A percentile compares a stretch with the other conserved stretches of the same genome.
These are phyloP conservation scores for Fusarium musae DNA, from an alignment of 2,329 filamentous ascomycete genomes.

Conservation along the genomic window DNA sequence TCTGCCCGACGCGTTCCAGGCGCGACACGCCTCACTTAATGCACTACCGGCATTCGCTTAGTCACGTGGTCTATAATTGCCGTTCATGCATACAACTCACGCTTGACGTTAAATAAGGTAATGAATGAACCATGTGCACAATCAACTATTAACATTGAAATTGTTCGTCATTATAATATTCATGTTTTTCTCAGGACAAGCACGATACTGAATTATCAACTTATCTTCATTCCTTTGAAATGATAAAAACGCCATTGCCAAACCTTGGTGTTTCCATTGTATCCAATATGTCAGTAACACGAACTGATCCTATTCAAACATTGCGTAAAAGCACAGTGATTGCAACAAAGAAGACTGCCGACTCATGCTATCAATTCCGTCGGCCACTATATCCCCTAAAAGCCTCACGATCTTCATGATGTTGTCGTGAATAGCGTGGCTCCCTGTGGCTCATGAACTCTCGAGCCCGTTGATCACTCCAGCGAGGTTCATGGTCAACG, in stretches of 20 bases:
- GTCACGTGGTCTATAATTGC: slow-evolving; percentile 31
- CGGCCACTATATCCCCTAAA: not conserved
- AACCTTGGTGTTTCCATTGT: not conserved
- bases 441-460: slow-evolving; percentile 34
- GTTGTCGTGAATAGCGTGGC: not conserved
- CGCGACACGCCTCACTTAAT: slow-evolving; percentile 28
- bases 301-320: not conserved
- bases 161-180: not conserved
- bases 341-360: not conserved
- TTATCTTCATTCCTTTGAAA: not conserved
- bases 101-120: not conserved
- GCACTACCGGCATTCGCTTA: slow-evolving; percentile 21
- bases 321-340: not conserved
- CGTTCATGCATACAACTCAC: not conserved
- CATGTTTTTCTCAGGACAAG: not conserved
- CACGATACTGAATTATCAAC: not conserved
- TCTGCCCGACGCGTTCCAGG: slow-evolving; percentile 31
- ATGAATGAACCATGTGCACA: not conserved
- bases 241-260: not conserved
- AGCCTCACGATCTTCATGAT: not conserved
- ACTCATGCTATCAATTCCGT: not conserved
- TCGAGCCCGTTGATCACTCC: slow-evolving; percentile 30
- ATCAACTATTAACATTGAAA: not conserved
- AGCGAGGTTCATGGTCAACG: slow-evolving; percentile 17
- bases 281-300: not conserved